Base-by-base conservation (phyloP, 73 alveolate species). In the Paramecium octaurelia region DNA sequence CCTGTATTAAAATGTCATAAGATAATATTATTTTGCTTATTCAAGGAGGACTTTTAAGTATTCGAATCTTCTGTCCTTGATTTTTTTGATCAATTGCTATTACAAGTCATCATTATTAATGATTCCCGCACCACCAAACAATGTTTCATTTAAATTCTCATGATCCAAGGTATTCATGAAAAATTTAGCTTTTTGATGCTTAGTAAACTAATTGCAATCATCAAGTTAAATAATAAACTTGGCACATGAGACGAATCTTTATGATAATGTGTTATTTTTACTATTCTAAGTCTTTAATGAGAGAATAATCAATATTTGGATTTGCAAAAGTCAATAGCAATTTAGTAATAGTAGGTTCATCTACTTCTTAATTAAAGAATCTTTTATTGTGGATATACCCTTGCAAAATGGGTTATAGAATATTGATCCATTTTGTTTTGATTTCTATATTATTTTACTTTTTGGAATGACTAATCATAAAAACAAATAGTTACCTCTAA, bases 261-360 rank as follows among this genome's bases (percentile, higher is more conserved):
- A 48, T 44, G 48, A 24, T 38, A 46, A 40, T 75, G 18, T 75
- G 23, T 12, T 80, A 44, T 31, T 44, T 44, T 44, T 80, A 80
- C 91, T 80, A 34, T 48, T 80, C 91, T 42, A 80, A 43, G 23
- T 80, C 91, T 46, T 80, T 38, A 80, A 80, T 48, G 48, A 80
- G 34, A 1, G 76, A 44, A 48, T 38, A 80, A 80, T 80, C 91
- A 8, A 80, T 46, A 80, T 80, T 80, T 48, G 70, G 91, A 80
- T 80, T 46, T 16, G 76, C 91, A 80, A 80, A 80, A 1, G 91
- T 23, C 34, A 43, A 44, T 24, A 80, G 7, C 34, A 80, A 35
- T 80, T 42, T 80, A 0, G 46, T 27, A 14, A 44, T 42, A 40
- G 34, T 46, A 9, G 31, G 12, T 44, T 80, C 46, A 80, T 80